These are phyloP conservation scores for Tulasnella sp. DNA, from an alignment of 768 basidiomycete genomes.

Conservation along the genomic window DNA sequence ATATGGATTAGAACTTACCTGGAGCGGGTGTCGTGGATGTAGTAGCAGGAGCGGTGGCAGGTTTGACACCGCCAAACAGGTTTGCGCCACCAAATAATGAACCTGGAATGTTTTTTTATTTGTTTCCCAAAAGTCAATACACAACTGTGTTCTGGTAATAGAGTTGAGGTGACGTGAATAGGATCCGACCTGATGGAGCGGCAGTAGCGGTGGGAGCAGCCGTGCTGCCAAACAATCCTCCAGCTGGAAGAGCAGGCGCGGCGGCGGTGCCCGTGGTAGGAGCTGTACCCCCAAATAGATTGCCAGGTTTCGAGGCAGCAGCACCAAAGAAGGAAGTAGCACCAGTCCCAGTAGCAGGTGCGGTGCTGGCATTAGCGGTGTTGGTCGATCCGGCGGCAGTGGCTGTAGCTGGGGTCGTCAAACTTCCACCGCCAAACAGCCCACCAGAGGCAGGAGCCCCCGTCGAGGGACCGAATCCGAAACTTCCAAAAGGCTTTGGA, in stretches of 20 bases:
- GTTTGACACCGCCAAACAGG: slow-evolving; percentile 13
- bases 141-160: neutral
- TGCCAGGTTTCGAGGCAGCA: slow-evolving; percentile 19
- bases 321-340: slow-evolving; percentile 23
- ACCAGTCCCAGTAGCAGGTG: slow-evolving; percentile 17
- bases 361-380: neutral
- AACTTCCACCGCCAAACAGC: slow-evolving; percentile 27
- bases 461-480: slow-evolving; percentile 19
- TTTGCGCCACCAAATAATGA: slow-evolving; percentile 13
- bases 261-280: slow-evolving; percentile 11
- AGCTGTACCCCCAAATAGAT: slow-evolving; percentile 13
- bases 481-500: slow-evolving; percentile 8
- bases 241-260: slow-evolving; percentile 1
- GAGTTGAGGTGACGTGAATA: neutral
- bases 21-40: slow-evolving; percentile 1
- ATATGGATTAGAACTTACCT: neutral
- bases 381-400: slow-evolving; percentile 22
- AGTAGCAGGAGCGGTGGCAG: neutral
- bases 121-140: neutral
- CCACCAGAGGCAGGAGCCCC: slow-evolving; percentile 19
- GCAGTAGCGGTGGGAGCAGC: slow-evolving; percentile 3
- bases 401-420: slow-evolving; percentile 27
- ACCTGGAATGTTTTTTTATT: neutral
- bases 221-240: slow-evolving; percentile 26
- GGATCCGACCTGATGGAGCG: slow-evolving; percentile 21